Evolutionary conservation across 139 green algal genomes (phyloP), one percentile per base, ranked within the genome.

Genomic region (Ulvella scutata): DNA sequence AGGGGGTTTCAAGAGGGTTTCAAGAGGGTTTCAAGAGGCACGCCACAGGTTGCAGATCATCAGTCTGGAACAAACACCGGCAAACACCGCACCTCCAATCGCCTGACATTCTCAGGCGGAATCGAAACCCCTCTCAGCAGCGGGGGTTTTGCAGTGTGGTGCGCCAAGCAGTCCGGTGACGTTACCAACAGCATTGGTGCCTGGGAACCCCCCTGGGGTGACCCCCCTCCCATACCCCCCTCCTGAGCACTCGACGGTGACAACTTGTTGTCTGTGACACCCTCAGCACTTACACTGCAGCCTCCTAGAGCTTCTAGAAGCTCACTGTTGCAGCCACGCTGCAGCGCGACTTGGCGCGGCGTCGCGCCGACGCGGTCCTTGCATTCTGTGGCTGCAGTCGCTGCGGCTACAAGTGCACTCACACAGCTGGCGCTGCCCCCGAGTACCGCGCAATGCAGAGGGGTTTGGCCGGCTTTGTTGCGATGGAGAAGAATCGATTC

Each of bases 71-170:
- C n/a, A n/a, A n/a, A n/a, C n/a, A n/a, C n/a, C n/a, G n/a, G n/a
- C n/a, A n/a, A n/a, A n/a, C n/a, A 26, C 10, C 96, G 84, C 43
- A 93, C 88, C 3, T 77, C 61, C 23, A 97, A 79, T 4, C 92
- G 86, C n/a, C 87, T 77, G 26, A 88, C 79, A 75, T 97, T 96
- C 76, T 97, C 92, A 2, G 92, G 92, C 2, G 92, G 92, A 21
- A 77, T 77, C 38, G 80, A 74, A 2, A 74, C 34, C 3, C 23
- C 76, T 0, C 75, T 76, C 7, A 89, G 75, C 26, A 43, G 13
- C 7, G 86, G 76, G 0, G 87, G 88, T 51, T 89, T 76, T 3
- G 87, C 84, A 3, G 90, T 95, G 37, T 75, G 81, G 80, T 95
- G 90, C 35, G 79, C 31, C 3, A 81, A 51, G 80, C 90, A 94